These are phyloP conservation scores for Nicotiana tabacum DNA, from an alignment of 257 asterid species.

Conservation along the genomic window DNA sequence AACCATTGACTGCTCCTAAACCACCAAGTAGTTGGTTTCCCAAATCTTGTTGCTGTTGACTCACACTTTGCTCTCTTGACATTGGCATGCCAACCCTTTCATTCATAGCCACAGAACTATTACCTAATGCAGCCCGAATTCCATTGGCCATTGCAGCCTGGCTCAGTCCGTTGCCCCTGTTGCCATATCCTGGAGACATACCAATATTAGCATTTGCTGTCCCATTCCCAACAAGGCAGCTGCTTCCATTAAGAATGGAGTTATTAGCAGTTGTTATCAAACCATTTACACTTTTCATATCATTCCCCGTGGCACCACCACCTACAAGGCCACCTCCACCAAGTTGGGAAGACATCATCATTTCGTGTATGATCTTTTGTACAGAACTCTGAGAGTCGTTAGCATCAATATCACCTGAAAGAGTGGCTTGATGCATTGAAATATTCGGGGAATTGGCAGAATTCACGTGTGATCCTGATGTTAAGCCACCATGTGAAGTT, in stretches of 20 bases:
- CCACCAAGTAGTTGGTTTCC: constrained; percentile 68
- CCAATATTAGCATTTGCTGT: constrained; percentile 33
- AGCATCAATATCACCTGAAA: constrained; percentile 55
- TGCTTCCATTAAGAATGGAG: constrained; percentile 35
- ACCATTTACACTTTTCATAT: constrained; percentile 51
- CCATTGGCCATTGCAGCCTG: constrained; percentile 71
- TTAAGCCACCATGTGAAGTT: constrained; percentile 36
- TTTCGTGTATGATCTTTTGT: constrained; percentile 73
- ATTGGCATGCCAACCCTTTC: constrained; percentile 70
- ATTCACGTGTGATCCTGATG: constrained; percentile 38
- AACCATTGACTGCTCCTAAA: constrained; percentile 73
- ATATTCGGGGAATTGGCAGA: constrained; percentile 53
- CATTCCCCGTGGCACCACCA: constrained; percentile 40
- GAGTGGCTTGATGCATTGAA: constrained; percentile 57
- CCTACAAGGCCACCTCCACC: constrained; percentile 55
- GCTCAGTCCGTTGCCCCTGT: constrained; percentile 38
- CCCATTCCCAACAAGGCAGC: constrained; percentile 45
- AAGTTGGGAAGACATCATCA: constrained; percentile 81
- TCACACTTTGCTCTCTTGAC: constrained; percentile 61
- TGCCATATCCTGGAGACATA: constrained; percentile 42
- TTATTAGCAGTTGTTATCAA: constrained; percentile 35
- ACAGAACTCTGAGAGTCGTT: constrained; percentile 85
- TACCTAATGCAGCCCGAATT: constrained; percentile 56
- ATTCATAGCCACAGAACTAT: constrained; percentile 54
- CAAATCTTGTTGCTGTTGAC: constrained; percentile 59